Evolutionary conservation across 805 yeast genomes (phyloP).

Genomic region (Nematodospora valgi): DNA sequence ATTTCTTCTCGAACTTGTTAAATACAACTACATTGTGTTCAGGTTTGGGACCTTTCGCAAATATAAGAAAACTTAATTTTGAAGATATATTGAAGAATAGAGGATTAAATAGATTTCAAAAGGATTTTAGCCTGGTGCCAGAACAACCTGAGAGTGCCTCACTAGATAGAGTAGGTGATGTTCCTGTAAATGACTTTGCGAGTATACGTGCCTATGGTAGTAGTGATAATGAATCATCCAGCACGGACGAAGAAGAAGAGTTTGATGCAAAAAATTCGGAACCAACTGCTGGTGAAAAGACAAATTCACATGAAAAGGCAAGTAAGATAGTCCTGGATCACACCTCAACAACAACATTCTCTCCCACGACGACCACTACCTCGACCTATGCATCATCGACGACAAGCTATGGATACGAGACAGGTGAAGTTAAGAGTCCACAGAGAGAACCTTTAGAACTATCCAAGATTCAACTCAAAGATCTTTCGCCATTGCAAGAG

Average conservation of each 20-base stretch:
- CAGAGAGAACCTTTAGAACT: no score
- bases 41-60: conserved; percentile 18
- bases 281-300: no score
- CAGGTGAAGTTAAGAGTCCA: background rate
- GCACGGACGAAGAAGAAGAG: background rate
- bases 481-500: conserved; percentile 18
- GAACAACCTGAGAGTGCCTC: no score
- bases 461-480: background rate
- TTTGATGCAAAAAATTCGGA: background rate
- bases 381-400: background rate
- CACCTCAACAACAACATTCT: background rate
- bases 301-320: no score
- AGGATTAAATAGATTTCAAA: no score
- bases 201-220: no score
- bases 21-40: conserved; percentile 29
- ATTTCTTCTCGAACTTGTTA: conserved; percentile 25
- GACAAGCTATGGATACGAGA: background rate
- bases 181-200: no score
- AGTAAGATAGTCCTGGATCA: no score
- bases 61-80: conserved; percentile 2
- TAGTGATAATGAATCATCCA: conserved; percentile 1
- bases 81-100: conserved; percentile 6
- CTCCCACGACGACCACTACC: background rate
- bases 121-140: no score
- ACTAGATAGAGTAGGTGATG: no score